Base-by-base conservation (phyloP, 2,329 filamentous ascomycete species). In the Chaetoscypha palmicola region DNA sequence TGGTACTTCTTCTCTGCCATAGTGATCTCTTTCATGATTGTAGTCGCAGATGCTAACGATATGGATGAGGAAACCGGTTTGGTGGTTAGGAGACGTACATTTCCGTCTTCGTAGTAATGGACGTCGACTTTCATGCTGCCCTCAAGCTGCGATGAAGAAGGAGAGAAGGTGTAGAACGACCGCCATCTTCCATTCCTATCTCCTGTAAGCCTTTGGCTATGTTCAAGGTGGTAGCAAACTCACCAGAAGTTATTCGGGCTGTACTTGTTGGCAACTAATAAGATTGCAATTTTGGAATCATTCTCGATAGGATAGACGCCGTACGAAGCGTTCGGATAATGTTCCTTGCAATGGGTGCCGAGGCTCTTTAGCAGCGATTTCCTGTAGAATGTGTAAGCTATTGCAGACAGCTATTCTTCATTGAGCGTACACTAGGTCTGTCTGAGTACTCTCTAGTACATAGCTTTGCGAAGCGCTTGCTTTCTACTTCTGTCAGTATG, bases 101-200 rank as follows among this genome's bases (percentile, higher is more conserved):
- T 98, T 50, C 92, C 92, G 63, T 98, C 94, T 69, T 98, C 92
- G 70, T 98, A 98, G 74, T 98, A 98, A 73, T 98, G 92, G 40
- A 98, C 91, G 57, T 97, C 90, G 42, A 96, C 86, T 65, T 91
- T 88, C 66, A 97, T 81, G 47, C 74, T 80, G 57, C 92, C 92
- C 28, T 81, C 79, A 33, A 97, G 70, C 37, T 72, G 72, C 1
- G 77, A 76, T n/a, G 79, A 70, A 16, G 80, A 71, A 1, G 89
- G 81, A 50, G 82, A 75, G 65, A 85, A 84, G 58, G 84, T 76
- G 70, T 97, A 97, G 41, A 84, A 74, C 37, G 87, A 90, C 59
- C 92, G 86, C 87, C 92, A 98, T 51, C 92, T 88, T 50, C 92
- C 92, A 68, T 96, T 97, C 87, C 85, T 89, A 52, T 11, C 16